Evolutionary conservation across 1,284 basidiomycete species (phyloP), one percentile per base, ranked within the genome.

Genomic region (Melampsora americana): DNA sequence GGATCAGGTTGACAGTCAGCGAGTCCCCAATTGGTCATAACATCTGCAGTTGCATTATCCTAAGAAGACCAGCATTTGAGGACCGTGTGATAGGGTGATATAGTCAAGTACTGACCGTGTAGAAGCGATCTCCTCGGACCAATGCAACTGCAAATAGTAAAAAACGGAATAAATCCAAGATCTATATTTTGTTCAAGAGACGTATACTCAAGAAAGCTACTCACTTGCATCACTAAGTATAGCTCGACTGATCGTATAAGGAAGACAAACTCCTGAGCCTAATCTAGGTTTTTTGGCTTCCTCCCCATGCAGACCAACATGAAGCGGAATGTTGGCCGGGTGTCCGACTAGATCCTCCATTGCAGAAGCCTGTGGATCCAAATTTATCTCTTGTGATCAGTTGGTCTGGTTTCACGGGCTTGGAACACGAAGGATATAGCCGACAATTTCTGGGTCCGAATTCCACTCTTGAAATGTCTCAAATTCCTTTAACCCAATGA

Each of bases 261-360:
- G 48, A 48, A 65, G 73, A 67, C 73, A 75, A 44, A 75, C 44
- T 26, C 73, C 73, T 3, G 73, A 64, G 20, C 73, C 73, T 12
- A 75, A 48, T 14, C 73, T 53, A 1, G 73, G 66, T 9, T 44
- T 26, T 53, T 75, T 75, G 20, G 73, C 53, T 44, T 75, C 73
- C 61, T 75, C 73, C 4, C 73, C 73, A 62, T 68, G 73, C 39
- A 75, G 48, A 23, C 73, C 73, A 16, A 48, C 73, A 56, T 75
- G 59, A 14, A 75, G 44, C 26, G 73, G 73, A 14, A 75, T 75
- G 66, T 75, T 75, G 6, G 73, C 56, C 6, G 73, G 73, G 35
- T 75, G 73, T 11, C 73, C 73, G 16, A 75, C 73, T 16, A 75
- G 50, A 30, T 75, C 73, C 32, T 75, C 64, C 71, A 74, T 74